These are phyloP conservation scores for Exophiala oligosperma DNA, from an alignment of 2,329 filamentous ascomycete genomes.

Conservation along the genomic window DNA sequence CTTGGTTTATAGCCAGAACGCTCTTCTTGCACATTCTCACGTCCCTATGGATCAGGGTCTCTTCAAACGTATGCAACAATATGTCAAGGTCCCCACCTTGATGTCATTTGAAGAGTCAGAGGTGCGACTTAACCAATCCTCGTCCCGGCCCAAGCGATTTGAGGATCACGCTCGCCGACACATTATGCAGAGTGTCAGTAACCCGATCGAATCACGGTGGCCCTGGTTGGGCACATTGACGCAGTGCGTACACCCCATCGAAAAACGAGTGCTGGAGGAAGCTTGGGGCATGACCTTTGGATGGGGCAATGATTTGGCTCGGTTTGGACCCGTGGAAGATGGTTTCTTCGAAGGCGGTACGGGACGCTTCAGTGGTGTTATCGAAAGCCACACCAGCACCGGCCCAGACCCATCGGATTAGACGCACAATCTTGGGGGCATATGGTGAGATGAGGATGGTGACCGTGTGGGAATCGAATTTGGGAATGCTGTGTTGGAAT, in stretches of 20 bases:
- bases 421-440: too few relatives aligned
- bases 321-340: conserved; percentile 31
- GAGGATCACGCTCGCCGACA: neutral
- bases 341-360: conserved; percentile 33
- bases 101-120: too few relatives aligned
- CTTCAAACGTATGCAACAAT: conserved; percentile 2
- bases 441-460: too few relatives aligned
- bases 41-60: conserved; percentile 20
- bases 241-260: conserved; percentile 30
- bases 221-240: conserved; percentile 31
- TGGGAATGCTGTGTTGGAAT: too few relatives aligned
- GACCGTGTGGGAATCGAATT: too few relatives aligned
- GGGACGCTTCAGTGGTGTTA: conserved; percentile 32
- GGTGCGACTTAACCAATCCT: neutral
- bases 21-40: conserved; percentile 6
- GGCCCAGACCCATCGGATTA: too few relatives aligned
- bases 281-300: conserved; percentile 32
- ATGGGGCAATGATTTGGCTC: conserved; percentile 26
- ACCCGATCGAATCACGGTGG: conserved; percentile 10
- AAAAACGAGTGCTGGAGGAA: conserved; percentile 30
- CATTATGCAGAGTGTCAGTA: conserved; percentile 14
- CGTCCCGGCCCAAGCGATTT: neutral
- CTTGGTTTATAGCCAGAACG: conserved; percentile 39
- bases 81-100: too few relatives aligned
- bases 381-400: conserved; percentile 10